phyloP scores from a whole-genome alignment of 331 rosid species.

The Quercus phellos region DNA sequence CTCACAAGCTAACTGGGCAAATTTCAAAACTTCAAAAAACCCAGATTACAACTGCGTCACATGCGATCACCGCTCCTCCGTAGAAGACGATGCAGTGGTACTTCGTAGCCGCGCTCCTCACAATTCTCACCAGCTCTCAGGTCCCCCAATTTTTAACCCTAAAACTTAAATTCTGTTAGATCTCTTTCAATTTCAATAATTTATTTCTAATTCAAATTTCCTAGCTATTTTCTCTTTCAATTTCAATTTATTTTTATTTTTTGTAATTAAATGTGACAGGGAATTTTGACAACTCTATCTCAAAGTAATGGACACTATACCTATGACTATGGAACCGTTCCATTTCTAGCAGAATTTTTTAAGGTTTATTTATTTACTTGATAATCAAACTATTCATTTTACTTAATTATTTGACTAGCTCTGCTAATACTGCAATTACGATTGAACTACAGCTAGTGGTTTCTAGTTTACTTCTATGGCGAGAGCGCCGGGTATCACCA shows the following conservation, averaged over 20 bases:
- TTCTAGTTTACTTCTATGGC: constrained; percentile 76
- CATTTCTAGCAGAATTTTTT: constrained; percentile 84
- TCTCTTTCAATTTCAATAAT: constrained; percentile 4
- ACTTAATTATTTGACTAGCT: not conserved
- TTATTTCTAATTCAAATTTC: no score
- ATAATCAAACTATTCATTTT: no score
- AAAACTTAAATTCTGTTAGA: not conserved
- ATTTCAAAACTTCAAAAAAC: no score
- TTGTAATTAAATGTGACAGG: constrained; percentile 37
- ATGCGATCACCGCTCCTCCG: not conserved
- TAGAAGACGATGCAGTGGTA: constrained; percentile 45
- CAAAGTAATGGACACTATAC: constrained; percentile 66
- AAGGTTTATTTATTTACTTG: constrained; percentile 37
- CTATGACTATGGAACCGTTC: constrained; percentile 92
- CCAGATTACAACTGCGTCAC: not conserved
- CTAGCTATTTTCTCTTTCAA: no score
- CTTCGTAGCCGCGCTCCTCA: constrained; percentile 58
- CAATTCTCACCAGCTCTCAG: constrained; percentile 69
- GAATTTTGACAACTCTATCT: constrained; percentile 81
- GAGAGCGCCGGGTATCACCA: constrained; percentile 54
- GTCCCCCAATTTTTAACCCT: constrained; percentile 1
- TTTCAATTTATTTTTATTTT: no score
- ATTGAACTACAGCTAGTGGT: constrained; percentile 58
- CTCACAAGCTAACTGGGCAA: not conserved
- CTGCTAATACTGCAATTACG: not conserved